phyloP scores from a whole-genome alignment of 768 basidiomycete genomes.

The Lactarius quietus region DNA sequence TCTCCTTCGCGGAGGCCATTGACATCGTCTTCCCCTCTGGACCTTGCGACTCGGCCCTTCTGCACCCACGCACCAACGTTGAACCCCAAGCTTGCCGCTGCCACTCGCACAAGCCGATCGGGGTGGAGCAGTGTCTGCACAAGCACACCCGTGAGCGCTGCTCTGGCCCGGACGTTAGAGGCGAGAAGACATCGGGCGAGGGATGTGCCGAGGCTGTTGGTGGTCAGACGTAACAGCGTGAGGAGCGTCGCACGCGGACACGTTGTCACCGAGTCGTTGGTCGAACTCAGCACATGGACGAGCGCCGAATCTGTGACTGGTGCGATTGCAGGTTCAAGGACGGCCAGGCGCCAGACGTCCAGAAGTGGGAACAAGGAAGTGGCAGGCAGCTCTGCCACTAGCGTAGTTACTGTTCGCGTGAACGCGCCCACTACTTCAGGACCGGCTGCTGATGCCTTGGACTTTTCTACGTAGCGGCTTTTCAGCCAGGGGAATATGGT shows the following conservation, averaged over 20 bases:
- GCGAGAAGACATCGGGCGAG: constrained; percentile 44
- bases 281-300: constrained; percentile 38
- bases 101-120: constrained; percentile 65
- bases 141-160: constrained; percentile 49
- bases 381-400: constrained; percentile 46
- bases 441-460: constrained; percentile 22
- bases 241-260: constrained; percentile 49
- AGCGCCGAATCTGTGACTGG: constrained; percentile 45
- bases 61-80: constrained; percentile 69
- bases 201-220: constrained; percentile 58
- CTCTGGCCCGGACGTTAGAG: constrained; percentile 30
- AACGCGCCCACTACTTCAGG: constrained; percentile 34
- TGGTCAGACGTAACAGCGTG: constrained; percentile 61
- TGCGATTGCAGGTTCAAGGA: constrained; percentile 49
- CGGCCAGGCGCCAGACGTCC: constrained; percentile 78
- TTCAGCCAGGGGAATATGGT: constrained; percentile 64
- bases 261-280: constrained; percentile 32
- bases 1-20: constrained; percentile 38
- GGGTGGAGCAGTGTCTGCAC: constrained; percentile 65
- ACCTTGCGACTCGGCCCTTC: constrained; percentile 48
- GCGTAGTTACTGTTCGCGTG: constrained; percentile 38
- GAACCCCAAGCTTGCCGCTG: constrained; percentile 81
- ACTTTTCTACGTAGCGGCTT: constrained; percentile 43
- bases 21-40: constrained; percentile 31
- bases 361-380: constrained; percentile 72